Conservation (phyloP, 208 protist genomes). For the Leishmania gerbilli region DNA sequence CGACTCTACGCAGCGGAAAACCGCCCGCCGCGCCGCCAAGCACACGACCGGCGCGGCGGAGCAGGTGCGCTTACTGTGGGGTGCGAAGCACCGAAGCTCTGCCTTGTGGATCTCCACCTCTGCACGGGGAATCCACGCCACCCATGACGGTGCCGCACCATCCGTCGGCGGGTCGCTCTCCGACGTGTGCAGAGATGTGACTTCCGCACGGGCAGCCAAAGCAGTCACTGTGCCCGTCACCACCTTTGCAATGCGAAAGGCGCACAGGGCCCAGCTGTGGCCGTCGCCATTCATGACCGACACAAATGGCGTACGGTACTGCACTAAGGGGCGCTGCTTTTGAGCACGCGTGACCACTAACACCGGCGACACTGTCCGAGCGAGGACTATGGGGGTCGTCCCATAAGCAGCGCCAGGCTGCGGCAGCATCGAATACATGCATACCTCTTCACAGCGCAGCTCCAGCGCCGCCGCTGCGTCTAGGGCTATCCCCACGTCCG, state of each 20-base stretch:
- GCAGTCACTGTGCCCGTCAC: not conserved
- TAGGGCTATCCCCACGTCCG: not conserved
- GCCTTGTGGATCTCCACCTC: slow-evolving; percentile 8
- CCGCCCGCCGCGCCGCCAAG: not conserved
- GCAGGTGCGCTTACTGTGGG: not conserved
- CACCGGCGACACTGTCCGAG: not conserved
- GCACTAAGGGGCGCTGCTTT: not conserved
- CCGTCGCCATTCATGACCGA: slow-evolving; percentile 6
- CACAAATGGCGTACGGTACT: not conserved
- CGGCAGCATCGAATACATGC: not conserved
- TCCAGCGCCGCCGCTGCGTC: not conserved
- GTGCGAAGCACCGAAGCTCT: slow-evolving; percentile 22
- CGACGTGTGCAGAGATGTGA: not conserved
- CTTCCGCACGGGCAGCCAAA: not conserved
- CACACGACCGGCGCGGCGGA: not conserved
- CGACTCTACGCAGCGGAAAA: not conserved
- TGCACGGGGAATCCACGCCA: not conserved
- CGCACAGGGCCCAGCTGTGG: slow-evolving; percentile 27
- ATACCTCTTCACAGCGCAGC: slow-evolving; percentile 1
- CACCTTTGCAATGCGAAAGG: not conserved
- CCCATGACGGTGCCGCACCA: not conserved
- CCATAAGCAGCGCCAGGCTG: not conserved
- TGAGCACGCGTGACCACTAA: not conserved
- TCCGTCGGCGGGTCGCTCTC: not conserved
- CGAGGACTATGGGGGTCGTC: not conserved